phyloP scores from a whole-genome alignment of 2,329 filamentous ascomycete species.

The Fusarium nygamai region DNA sequence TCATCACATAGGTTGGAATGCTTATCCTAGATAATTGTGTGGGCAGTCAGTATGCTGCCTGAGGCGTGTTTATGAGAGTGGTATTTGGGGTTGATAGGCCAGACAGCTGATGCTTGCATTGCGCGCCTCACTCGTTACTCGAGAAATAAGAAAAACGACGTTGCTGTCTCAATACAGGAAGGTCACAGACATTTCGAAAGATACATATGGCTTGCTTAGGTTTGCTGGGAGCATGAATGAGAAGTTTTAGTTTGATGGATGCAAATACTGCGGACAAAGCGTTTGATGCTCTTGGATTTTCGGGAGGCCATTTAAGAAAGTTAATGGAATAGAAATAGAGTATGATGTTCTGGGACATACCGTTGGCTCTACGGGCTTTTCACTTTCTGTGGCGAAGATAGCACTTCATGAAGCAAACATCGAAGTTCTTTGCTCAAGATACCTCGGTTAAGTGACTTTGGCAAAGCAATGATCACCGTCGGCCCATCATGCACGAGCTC shows the following conservation, averaged over 20 bases:
- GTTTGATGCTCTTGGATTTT: too few species aligned
- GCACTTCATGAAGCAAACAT: background rate
- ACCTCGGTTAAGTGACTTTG: background rate
- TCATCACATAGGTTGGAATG: background rate
- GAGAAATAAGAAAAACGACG: background rate
- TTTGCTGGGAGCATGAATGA: too few species aligned
- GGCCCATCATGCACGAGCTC: background rate
- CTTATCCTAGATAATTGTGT: background rate
- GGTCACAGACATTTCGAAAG: accelerated
- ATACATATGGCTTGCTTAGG: too few species aligned
- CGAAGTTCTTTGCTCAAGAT: background rate
- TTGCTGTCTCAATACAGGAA: too few species aligned
- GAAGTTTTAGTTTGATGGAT: background rate
- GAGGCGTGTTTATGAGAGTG: background rate
- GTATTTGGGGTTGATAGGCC: background rate
- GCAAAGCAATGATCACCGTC: background rate
- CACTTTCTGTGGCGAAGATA: background rate
- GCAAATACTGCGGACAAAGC: background rate
- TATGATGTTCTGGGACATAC: accelerated
- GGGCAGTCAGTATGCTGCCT: background rate
- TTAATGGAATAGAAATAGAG: too few species aligned
- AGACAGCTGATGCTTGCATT: background rate
- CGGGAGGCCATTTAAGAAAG: accelerated
- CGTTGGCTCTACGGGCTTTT: accelerated
- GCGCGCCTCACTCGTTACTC: background rate